Base-by-base conservation (phyloP, 2,329 filamentous ascomycete species). In the Triangularia verruculosa region DNA sequence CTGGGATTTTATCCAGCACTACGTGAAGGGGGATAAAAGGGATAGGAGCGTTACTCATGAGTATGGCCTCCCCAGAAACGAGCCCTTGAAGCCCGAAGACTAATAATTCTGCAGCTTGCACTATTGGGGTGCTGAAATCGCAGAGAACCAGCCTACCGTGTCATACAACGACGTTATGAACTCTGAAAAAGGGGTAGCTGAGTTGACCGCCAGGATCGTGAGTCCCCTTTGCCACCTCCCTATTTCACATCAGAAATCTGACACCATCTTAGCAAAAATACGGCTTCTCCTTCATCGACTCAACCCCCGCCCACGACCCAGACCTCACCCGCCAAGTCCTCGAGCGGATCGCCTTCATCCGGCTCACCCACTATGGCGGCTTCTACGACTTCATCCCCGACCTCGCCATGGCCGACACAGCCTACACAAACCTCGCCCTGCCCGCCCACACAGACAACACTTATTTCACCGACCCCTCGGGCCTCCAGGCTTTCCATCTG, bases 361-460 rank as follows among this genome's bases (percentile, higher is more conserved):
- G 93, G 17, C 83, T 89, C 66, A 99, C 95, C 0, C 95, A 98
- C 74, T 99, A 98, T 75, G 94, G 92, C 79, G 86, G 78, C 64
- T 83, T 84, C 72, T 86, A 85, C 71, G 94, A 97, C 76, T 98
- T 98, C 75, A 91, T 91, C 0, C 90, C 93, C 4, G 91, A 97
- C 75, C 84, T 97, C 24, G 89, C 92, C 27, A 89, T 89, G 72
- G 93, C 93, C 68, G 93, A 97, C 72, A 96, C 91, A 1, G 93
- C 93, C 3, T 99, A 98, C 78, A 97, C 94, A 1, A 92, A 90
- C 70, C 82, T 95, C 58, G 88, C 88, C 1, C 84, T 99, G 2
- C 86, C 87, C 20, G 89, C 91, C 0, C 95, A 99, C 76, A 98
- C 94, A 1, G 95, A 99, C 77, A 98, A 87, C 6, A 97, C 94